phyloP scores from a whole-genome alignment of 345 rosid species.

The Excoecaria agallocha region DNA sequence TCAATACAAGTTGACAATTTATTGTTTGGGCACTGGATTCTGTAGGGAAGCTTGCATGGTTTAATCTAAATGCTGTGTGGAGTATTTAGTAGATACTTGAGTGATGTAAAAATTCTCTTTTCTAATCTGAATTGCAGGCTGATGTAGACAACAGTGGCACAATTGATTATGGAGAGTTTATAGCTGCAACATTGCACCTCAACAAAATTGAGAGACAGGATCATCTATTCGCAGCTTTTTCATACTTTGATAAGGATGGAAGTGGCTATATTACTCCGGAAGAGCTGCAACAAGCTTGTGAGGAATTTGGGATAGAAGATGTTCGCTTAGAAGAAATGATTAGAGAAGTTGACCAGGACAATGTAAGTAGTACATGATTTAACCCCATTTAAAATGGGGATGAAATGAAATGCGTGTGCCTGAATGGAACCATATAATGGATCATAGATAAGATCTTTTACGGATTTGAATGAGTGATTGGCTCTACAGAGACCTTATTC shows the following conservation, averaged over 20 bases:
- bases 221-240: conserved; percentile 32
- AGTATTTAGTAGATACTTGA: neutral
- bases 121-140: conserved; percentile 22
- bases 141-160: conserved; percentile 32
- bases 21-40: no score
- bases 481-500: no score
- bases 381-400: no score
- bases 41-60: no score
- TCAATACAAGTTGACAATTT: no score
- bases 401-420: no score
- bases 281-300: conserved; percentile 33
- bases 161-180: conserved; percentile 32
- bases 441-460: no score
- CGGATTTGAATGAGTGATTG: no score
- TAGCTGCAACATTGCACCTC: conserved; percentile 31
- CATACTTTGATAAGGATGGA: conserved; percentile 32
- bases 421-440: no score
- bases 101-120: neutral
- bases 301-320: conserved; percentile 25
- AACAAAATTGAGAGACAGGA: conserved; percentile 31
- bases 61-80: neutral
- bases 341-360: conserved; percentile 27
- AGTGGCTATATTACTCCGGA: conserved; percentile 33
- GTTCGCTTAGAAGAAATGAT: conserved; percentile 27
- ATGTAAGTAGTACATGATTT: conserved; percentile 11